phyloP scores from a whole-genome alignment of 306 rosid genomes.

The Clitoria ternatea region DNA sequence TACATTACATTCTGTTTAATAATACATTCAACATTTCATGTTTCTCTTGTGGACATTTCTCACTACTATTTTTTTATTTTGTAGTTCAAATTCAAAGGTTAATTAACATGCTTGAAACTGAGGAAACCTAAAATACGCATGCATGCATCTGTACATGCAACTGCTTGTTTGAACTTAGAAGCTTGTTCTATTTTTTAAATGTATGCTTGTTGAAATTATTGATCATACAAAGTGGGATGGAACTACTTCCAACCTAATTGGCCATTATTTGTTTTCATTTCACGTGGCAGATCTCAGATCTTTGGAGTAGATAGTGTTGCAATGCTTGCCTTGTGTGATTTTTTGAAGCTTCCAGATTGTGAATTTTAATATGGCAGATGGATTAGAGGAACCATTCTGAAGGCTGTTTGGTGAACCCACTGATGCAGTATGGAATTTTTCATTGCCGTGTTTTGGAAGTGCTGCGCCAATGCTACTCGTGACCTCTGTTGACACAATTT shows the following conservation, averaged over 20 bases:
- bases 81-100: background rate
- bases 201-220: background rate
- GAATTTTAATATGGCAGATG: background rate
- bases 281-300: conserved; percentile 22
- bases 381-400: conserved; percentile 23
- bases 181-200: background rate
- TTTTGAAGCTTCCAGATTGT: conserved; percentile 18
- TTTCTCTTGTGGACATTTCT: background rate
- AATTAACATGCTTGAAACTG: background rate
- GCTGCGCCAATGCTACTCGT: background rate
- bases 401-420: conserved; percentile 13
- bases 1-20: background rate
- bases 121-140: background rate
- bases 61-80: background rate
- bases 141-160: background rate
- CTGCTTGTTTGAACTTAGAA: background rate
- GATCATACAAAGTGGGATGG: background rate
- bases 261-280: background rate
- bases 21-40: background rate
- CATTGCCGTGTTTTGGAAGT: conserved; percentile 9
- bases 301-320: conserved; percentile 31
- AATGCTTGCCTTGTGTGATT: conserved; percentile 13
- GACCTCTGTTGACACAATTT: conserved; percentile 33
- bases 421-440: conserved; percentile 28
- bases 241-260: background rate